Percentiles rank a stretch among this genome's conserved stretches.
Evolutionary conservation across 2,329 filamentous ascomycete genomes (phyloP).

Genomic region (Cladosporium austrohemisphaericum): DNA sequence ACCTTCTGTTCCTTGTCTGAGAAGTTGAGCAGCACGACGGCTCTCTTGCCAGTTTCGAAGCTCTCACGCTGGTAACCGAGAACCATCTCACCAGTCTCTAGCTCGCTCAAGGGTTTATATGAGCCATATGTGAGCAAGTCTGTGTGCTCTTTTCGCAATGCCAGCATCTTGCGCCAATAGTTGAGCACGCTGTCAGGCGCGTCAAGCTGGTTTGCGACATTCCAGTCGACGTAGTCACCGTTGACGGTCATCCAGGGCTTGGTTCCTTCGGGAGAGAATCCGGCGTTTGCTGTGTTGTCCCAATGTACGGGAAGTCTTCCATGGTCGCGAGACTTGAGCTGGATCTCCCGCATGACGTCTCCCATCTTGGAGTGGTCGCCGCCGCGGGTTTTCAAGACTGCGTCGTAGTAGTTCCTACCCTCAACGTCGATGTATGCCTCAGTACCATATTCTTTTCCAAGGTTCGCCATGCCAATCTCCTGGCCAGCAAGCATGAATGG

Average conservation of each 20-base stretch:
- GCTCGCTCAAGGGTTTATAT: slow-evolving; percentile 19
- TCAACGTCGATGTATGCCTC: slow-evolving; percentile 49
- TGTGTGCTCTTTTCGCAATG: slow-evolving; percentile 21
- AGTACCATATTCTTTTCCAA: slow-evolving; percentile 17
- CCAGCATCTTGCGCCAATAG: slow-evolving; percentile 51
- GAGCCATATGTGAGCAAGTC: slow-evolving; percentile 26
- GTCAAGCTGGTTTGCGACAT: slow-evolving; percentile 55
- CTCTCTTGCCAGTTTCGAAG: slow-evolving; percentile 30
- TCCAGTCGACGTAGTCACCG: slow-evolving; percentile 56
- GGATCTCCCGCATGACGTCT: slow-evolving; percentile 33
- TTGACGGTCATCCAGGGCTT: slow-evolving; percentile 68
- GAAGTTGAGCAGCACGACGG: slow-evolving; percentile 36
- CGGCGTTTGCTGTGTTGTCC: slow-evolving; percentile 54
- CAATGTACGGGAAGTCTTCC: slow-evolving; percentile 67
- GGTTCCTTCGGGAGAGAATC: slow-evolving; percentile 55
- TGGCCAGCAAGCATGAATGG: slow-evolving; percentile 65
- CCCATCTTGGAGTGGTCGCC: slow-evolving; percentile 30
- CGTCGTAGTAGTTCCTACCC: slow-evolving; percentile 48
- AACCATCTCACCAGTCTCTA: slow-evolving; percentile 21
- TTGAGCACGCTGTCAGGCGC: slow-evolving; percentile 49
- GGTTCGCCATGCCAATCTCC: slow-evolving; percentile 61
- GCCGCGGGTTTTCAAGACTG: slow-evolving; percentile 36
- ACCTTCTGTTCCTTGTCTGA: slow-evolving; percentile 34
- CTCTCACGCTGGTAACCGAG: slow-evolving; percentile 33
- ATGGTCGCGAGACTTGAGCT: slow-evolving; percentile 62